These are phyloP conservation scores for Halophytophthora polymorphica DNA, from an alignment of 352 stramenopile genomes.

Conservation along the genomic window DNA sequence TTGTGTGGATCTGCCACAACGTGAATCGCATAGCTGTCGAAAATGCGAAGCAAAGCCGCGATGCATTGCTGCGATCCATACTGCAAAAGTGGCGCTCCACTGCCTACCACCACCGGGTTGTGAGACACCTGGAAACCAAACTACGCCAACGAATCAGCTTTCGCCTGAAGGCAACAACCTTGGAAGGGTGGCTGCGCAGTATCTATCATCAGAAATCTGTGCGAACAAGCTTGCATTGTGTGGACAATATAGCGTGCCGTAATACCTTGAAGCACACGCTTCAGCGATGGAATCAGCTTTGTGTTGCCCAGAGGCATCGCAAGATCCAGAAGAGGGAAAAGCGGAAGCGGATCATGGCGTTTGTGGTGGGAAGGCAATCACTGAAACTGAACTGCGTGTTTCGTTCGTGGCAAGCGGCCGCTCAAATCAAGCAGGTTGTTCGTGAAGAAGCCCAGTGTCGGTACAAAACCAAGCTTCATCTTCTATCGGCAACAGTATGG, in stretches of 20 bases:
- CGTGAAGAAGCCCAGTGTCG: constrained; percentile 6
- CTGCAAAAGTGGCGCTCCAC: constrained; percentile 13
- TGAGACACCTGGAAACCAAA: constrained; percentile 18
- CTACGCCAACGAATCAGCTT: constrained; percentile 6
- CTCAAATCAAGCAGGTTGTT: background rate
- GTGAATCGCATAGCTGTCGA: constrained; percentile 8
- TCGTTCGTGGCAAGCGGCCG: constrained; percentile 22
- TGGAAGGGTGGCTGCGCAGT: constrained; percentile 11
- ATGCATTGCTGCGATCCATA: constrained; percentile 3
- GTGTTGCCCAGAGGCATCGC: constrained; percentile 7
- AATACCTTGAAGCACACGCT: constrained; percentile 8
- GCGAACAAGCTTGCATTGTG: background rate
- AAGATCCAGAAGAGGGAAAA: constrained; percentile 16
- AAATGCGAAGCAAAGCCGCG: constrained; percentile 6
- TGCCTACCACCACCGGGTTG: constrained; percentile 1
- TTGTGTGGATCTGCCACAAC: constrained; percentile 3
- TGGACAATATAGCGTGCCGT: constrained; percentile 1
- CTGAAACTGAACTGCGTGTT: constrained; percentile 27
- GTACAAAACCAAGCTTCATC: constrained; percentile 6
- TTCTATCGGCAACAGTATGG: constrained; percentile 7
- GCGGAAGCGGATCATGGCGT: constrained; percentile 32
- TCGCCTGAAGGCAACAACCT: constrained; percentile 1
- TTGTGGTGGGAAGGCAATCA: constrained; percentile 31
- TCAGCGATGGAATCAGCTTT: constrained; percentile 9
- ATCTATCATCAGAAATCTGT: constrained; percentile 10